Percentiles rank a stretch among this genome's conserved stretches.
Evolutionary conservation across 2,329 filamentous ascomycete species (phyloP).

Genomic region (Aspergillus bombycis): DNA sequence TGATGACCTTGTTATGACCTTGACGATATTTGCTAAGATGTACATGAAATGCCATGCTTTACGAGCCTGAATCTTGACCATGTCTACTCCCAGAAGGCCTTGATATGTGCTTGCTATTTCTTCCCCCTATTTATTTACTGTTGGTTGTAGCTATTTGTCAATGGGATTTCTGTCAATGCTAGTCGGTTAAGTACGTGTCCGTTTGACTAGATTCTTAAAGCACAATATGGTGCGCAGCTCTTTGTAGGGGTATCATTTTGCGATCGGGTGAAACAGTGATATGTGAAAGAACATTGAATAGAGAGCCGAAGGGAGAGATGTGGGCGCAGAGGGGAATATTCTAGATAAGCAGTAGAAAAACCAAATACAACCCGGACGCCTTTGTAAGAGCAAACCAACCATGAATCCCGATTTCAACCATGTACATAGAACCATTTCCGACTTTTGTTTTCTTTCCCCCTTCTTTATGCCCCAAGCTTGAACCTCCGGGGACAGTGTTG

Average conservation of each 20-base stretch:
- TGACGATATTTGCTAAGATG: constrained; percentile 41
- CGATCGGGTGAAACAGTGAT: neutral
- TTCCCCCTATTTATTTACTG: too few species aligned
- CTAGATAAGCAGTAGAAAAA: neutral
- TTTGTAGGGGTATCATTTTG: neutral
- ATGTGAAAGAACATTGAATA: neutral
- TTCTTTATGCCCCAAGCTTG: neutral
- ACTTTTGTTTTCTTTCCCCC: neutral
- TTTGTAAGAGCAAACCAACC: neutral
- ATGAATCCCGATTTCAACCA: neutral
- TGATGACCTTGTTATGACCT: constrained; percentile 33
- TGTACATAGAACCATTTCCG: neutral
- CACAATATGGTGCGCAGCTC: neutral
- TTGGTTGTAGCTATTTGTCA: neutral
- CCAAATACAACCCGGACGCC: neutral
- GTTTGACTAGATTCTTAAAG: neutral
- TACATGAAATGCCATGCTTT: constrained; percentile 43
- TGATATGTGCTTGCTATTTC: constrained; percentile 21
- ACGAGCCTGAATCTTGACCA: constrained; percentile 32
- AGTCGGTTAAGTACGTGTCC: neutral
- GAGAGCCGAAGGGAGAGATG: neutral
- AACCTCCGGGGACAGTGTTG: neutral
- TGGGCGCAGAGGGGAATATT: neutral
- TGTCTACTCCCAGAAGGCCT: constrained; percentile 16
- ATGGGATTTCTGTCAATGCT: neutral